Conservation (phyloP, 1,139 yeast species). For the Magnusiomyces fungicola region DNA sequence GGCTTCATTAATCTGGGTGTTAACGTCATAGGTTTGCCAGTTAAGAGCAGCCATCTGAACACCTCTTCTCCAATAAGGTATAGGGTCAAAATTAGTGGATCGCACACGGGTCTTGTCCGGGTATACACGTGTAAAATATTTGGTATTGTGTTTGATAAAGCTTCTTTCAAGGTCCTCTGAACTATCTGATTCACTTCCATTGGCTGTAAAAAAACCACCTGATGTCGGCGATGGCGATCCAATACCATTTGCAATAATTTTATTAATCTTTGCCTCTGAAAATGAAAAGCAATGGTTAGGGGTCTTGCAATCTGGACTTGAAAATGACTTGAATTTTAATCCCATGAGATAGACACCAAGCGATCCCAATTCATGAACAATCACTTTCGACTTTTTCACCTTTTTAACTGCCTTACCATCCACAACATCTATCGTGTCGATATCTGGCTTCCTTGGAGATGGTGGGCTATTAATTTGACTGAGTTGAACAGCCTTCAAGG, state of each 20-base stretch:
- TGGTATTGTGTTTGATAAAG: conserved; percentile 68
- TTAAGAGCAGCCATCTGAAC: conserved; percentile 93
- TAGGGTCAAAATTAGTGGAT: conserved; percentile 76
- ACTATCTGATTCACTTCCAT: too few species aligned
- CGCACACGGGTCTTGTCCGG: conserved; percentile 73
- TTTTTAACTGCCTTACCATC: too few species aligned
- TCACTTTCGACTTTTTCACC: neutral
- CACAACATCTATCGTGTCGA: too few species aligned
- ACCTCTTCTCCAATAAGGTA: conserved; percentile 75
- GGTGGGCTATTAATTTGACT: too few species aligned
- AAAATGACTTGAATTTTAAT: conserved; percentile 68
- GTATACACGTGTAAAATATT: conserved; percentile 72
- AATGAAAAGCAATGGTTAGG: conserved; percentile 80
- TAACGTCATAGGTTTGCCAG: conserved; percentile 69
- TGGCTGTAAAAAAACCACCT: too few species aligned
- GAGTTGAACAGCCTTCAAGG: too few species aligned
- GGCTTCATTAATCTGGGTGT: conserved; percentile 71
- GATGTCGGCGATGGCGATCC: too few species aligned
- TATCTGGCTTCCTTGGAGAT: conserved; percentile 29
- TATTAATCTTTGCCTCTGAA: conserved; percentile 60
- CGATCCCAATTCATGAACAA: conserved; percentile 40
- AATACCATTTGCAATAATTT: conserved; percentile 38
- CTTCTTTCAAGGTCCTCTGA: conserved; percentile 42
- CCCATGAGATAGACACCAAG: conserved; percentile 69
- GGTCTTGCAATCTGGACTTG: conserved; percentile 79